Evolutionary conservation across 2,329 filamentous ascomycete species (phyloP).

Genomic region (Coniochaeta hoffmannii): DNA sequence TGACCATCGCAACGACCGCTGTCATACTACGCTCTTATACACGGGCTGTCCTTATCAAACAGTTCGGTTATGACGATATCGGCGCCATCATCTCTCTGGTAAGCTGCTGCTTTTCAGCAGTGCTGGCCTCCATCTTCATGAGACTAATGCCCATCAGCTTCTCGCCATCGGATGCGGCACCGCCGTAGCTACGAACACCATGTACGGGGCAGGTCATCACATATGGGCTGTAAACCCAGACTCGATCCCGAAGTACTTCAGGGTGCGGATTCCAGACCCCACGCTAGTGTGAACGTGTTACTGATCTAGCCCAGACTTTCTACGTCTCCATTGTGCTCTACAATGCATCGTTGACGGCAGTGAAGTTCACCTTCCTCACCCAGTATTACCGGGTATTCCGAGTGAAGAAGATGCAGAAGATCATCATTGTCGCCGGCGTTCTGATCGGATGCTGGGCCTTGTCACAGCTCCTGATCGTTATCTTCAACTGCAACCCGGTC

Average conservation of each 20-base stretch:
- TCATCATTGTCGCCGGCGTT: slow-evolving; percentile 21
- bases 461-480: slow-evolving; percentile 26
- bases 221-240: slow-evolving; percentile 8
- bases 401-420: slow-evolving; percentile 20
- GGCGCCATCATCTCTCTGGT: slow-evolving; percentile 13
- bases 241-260: slow-evolving; percentile 11
- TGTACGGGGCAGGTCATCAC: slow-evolving; percentile 14
- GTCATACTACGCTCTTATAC: slow-evolving; percentile 14
- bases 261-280: slow-evolving; percentile 6
- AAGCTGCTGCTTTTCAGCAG: slow-evolving; percentile 2
- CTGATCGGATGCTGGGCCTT: slow-evolving; percentile 26
- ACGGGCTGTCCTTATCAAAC: slow-evolving; percentile 13
- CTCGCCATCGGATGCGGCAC: not conserved
- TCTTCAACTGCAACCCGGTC: slow-evolving; percentile 27
- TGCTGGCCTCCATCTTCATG: not conserved
- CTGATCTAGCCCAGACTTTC: slow-evolving; percentile 21
- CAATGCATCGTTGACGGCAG: slow-evolving; percentile 24
- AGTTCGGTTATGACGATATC: slow-evolving; percentile 17
- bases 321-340: slow-evolving; percentile 30
- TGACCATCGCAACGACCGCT: slow-evolving; percentile 9
- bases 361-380: slow-evolving; percentile 28
- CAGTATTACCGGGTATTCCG: slow-evolving; percentile 31
- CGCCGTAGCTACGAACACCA: slow-evolving; percentile 8
- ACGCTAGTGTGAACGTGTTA: not conserved
- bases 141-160: not conserved